Evolutionary conservation across 371 early-diverging fungal species (phyloP).

Genomic region (Mortierella sp.): DNA sequence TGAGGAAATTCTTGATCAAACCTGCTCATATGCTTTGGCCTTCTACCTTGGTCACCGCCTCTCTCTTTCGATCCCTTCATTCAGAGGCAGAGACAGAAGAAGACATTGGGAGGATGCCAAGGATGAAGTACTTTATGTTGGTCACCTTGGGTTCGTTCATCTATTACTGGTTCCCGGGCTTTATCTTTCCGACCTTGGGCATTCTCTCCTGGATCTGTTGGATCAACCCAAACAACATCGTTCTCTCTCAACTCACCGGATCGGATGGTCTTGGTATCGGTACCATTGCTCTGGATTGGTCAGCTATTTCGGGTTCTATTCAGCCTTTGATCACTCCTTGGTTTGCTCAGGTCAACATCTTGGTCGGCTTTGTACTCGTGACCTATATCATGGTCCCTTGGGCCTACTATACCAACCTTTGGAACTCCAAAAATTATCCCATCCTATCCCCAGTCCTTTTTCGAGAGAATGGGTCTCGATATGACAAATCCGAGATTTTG

Average conservation of each 20-base stretch:
- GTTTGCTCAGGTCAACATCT: conserved; percentile 46
- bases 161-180: conserved; percentile 67
- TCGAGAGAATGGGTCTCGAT: conserved; percentile 56
- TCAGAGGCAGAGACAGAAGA: conserved; percentile 11
- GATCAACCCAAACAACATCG: conserved; percentile 59
- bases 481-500: conserved; percentile 64
- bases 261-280: conserved; percentile 53
- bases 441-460: conserved; percentile 66
- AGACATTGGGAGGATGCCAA: neutral
- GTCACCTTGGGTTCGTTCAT: conserved; percentile 27
- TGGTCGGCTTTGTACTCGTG: conserved; percentile 70
- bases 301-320: conserved; percentile 49
- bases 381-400: conserved; percentile 74
- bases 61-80: conserved; percentile 76
- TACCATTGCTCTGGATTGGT: conserved; percentile 56
- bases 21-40: conserved; percentile 90
- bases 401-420: conserved; percentile 71
- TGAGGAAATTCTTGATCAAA: conserved; percentile 74
- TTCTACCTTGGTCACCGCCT: conserved; percentile 71
- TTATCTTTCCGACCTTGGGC: conserved; percentile 64
- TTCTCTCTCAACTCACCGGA: conserved; percentile 66
- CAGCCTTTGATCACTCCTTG: conserved; percentile 50
- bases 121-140: conserved; percentile 18
- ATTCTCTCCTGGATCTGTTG: conserved; percentile 58
- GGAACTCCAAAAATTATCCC: conserved; percentile 66